Evolutionary conservation across 2,329 filamentous ascomycete species (phyloP).

Genomic region (Fusarium sp.): DNA sequence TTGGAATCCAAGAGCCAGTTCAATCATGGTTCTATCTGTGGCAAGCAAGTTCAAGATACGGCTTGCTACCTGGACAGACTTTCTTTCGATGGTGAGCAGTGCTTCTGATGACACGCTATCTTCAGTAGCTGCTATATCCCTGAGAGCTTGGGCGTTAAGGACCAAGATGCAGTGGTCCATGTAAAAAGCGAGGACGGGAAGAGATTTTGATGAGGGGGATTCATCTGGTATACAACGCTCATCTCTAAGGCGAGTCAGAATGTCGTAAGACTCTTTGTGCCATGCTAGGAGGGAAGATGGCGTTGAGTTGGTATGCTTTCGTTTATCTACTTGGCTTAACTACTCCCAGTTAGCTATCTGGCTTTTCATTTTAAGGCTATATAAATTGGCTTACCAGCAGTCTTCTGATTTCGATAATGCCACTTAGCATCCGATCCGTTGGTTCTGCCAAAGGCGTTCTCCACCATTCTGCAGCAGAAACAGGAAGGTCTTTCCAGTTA

Average conservation of each 20-base stretch:
- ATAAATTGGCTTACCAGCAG: not conserved
- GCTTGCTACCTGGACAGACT: constrained; percentile 1
- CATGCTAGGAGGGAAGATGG: constrained; percentile 10
- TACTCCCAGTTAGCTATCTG: not conserved
- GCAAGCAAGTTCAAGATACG: not conserved
- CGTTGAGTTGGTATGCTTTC: not conserved
- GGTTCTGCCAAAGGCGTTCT: constrained; percentile 10
- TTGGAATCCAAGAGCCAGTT: constrained; percentile 13
- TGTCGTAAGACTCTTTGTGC: constrained; percentile 13
- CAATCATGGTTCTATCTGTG: not conserved
- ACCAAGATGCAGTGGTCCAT: constrained; percentile 18
- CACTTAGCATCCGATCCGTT: constrained; percentile 16
- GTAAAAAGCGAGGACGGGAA: constrained; percentile 5
- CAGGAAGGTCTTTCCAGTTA: constrained; percentile 14
- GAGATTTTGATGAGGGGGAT: not conserved
- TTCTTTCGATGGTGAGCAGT: constrained; percentile 6
- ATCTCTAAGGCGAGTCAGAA: not conserved
- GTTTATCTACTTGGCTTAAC: constrained; percentile 14
- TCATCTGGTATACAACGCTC: constrained; percentile 5
- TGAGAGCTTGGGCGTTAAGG: constrained; percentile 8
- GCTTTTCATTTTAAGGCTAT: fast-evolving
- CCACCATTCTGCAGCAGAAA: constrained; percentile 17
- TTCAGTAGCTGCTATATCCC: not conserved
- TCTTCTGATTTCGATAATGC: constrained; percentile 6
- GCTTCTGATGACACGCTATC: not conserved